Evolutionary conservation across 345 rosid genomes (phyloP), one percentile per base, ranked within the genome.

Genomic region (Euphorbia lathyris): DNA sequence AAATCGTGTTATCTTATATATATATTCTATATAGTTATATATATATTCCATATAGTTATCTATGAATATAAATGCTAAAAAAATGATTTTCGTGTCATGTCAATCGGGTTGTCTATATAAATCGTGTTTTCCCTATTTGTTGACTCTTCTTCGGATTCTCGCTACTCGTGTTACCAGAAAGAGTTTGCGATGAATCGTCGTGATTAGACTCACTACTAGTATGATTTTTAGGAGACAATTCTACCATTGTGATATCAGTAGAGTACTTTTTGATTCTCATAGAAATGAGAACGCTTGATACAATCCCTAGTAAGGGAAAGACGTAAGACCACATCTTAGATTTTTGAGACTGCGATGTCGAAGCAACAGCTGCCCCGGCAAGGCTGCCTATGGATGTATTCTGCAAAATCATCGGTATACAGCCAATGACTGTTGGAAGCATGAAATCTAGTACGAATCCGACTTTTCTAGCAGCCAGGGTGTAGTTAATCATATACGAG

Each of bases 321-420:
- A 90, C 48, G 77, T 87, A 91, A 47, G 96, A 78, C 96, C 89
- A 86, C 51, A 85, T 34, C 77, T 77, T 69, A 22, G 87, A 88
- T 74, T 87, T 88, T 58, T 78, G 61, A 30, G 88, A 56, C 50
- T 87, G 86, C 12, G 97, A 85, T 12, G 86, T 88, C n/a, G 96
- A 83, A 64, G 96, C 83, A 52, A 90, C 90, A 20, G 96, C 96
- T 57, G 95, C 95, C 79, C 97, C 92, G 66, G 98, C 97, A 5
- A 94, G 96, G 90, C 95, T 91, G 3, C 97, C 98, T 0, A 94
- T 82, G 47, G 98, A 94, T 68, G 95, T 88, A 78, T 94, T 94
- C 83, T 94, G 98, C 67, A 94, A 79, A 77, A 94, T 94, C 98
- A 90, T 90, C 12, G 97, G 98, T 71, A 91, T 73, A 77, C 96